These are phyloP conservation scores for Saturnispora hagleri DNA, from an alignment of 805 yeast species.

Conservation along the genomic window DNA sequence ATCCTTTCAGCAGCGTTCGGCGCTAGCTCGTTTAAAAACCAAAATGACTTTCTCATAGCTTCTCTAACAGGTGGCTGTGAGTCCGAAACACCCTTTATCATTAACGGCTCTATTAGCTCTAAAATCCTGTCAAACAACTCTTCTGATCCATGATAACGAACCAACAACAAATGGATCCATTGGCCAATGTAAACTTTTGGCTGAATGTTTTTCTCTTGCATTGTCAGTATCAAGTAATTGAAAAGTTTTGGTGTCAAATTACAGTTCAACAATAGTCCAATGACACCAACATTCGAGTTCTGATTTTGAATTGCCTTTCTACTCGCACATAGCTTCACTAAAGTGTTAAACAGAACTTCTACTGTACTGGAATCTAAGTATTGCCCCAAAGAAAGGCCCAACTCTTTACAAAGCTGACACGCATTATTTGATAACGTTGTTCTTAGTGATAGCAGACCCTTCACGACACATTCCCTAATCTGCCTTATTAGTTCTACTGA, in stretches of 20 bases:
- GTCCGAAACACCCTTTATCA: conserved; percentile 59
- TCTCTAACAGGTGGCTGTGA: conserved; percentile 77
- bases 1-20: conserved; percentile 40
- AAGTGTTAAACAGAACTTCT: conserved; percentile 39
- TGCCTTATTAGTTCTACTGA: conserved; percentile 21
- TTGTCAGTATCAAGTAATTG: conserved; percentile 39
- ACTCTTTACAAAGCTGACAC: conserved; percentile 68
- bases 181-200: conserved; percentile 62
- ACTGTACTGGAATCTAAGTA: conserved; percentile 36
- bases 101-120: conserved; percentile 40
- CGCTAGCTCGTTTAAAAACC: conserved; percentile 53
- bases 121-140: conserved; percentile 25
- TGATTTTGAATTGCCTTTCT: conserved; percentile 57
- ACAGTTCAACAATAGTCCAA: conserved; percentile 48
- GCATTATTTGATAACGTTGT: conserved; percentile 75
- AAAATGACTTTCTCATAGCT: conserved; percentile 60
- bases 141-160: conserved; percentile 35
- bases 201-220: conserved; percentile 60
- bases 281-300: conserved; percentile 45
- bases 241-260: conserved; percentile 44
- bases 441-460: conserved; percentile 63
- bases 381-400: conserved; percentile 33
- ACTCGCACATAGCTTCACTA: conserved; percentile 46
- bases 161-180: conserved; percentile 57
- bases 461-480: conserved; percentile 52